Base-by-base conservation (phyloP, 139 green algal genomes). In the Coccomyxa sp. region DNA sequence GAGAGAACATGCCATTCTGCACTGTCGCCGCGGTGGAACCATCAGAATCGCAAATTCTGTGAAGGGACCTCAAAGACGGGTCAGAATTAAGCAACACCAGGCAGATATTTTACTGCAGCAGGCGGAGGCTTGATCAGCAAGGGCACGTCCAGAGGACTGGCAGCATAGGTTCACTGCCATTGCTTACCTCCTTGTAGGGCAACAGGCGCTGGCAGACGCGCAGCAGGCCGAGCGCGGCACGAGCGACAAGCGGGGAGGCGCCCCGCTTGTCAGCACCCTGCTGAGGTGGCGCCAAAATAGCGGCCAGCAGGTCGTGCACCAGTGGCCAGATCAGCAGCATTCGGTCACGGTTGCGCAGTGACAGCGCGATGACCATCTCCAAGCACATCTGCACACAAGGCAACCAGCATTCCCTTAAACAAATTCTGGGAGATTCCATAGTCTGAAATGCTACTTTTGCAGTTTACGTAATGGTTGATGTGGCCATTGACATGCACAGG, bases 321-420 rank as follows among this genome's bases (percentile, higher is more conserved):
- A 89, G 86, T 16, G 93, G 92, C 95, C 96, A 98, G 63, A 98
- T 88, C 67, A 95, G 85, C 23, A 83, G 83, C 32, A 97, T 89
- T 51, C 96, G 91, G 84, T 98, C 96, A 0, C 95, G 85, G 88
- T 98, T 99, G 77, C 93, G 90, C 82, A 98, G 85, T 75, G 95
- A 90, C 76, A 98, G 87, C 23, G 89, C 88, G 51, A 98, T 91
- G 60, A 98, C 89, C 80, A 98, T 90, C 84, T 98, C 95, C 81
- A 98, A 84, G 84, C 94, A 97, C 63, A 98, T 89, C 90, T 96
- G 88, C 18, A 90, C 38, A 51, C 30, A 79, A 17, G n/a, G 74
- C 28, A 79, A 23, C 27, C 51, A 81, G 67, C 21, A 67, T 31
- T 10, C 78, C 32, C n/a, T 30, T 51, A 71, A 71, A 21, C 57